A percentile compares a stretch with the other conserved stretches of the same genome.
Conservation (phyloP, 2,329 filamentous ascomycete species). For the Stachybotrys elegans region DNA sequence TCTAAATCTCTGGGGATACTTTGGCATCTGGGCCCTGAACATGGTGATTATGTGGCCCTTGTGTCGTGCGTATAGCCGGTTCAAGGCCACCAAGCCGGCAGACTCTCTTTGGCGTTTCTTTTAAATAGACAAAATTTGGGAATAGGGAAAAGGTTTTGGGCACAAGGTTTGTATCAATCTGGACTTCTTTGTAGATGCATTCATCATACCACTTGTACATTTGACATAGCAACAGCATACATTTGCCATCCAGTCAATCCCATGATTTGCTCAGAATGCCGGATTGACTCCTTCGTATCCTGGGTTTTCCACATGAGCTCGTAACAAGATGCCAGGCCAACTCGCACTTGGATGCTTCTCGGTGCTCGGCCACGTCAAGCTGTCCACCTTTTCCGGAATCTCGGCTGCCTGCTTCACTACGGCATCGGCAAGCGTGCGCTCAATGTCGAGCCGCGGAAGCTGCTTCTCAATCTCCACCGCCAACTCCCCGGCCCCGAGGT, state of each 20-base stretch:
- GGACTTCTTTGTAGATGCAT: neutral
- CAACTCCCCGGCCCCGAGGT: slow-evolving; percentile 5
- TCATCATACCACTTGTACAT: neutral
- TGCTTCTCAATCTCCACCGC: slow-evolving; percentile 13
- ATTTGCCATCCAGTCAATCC: no score
- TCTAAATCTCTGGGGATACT: slow-evolving; percentile 31
- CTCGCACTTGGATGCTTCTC: slow-evolving; percentile 23
- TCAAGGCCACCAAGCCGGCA: slow-evolving; percentile 34
- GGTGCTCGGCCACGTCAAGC: slow-evolving; percentile 16
- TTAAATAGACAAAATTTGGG: slow-evolving; percentile 19
- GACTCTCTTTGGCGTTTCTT: slow-evolving; percentile 44
- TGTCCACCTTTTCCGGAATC: slow-evolving; percentile 13
- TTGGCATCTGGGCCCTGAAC: slow-evolving; percentile 27
- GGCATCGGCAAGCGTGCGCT: slow-evolving; percentile 19
- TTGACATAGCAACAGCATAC: neutral
- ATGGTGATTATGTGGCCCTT: slow-evolving; percentile 35
- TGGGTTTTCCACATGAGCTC: slow-evolving; percentile 23
- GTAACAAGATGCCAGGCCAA: slow-evolving; percentile 25
- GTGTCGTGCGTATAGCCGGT: slow-evolving; percentile 35
- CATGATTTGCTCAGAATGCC: no score
- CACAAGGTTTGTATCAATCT: neutral
- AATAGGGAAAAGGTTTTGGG: no score
- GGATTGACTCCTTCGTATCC: slow-evolving; percentile 19
- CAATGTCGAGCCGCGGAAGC: slow-evolving; percentile 19
- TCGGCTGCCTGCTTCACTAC: slow-evolving; percentile 20